Percentiles rank a stretch among this genome's conserved stretches.
Evolutionary conservation across 2,329 filamentous ascomycete species (phyloP).

Genomic region (Aurifilum marmelostoma): DNA sequence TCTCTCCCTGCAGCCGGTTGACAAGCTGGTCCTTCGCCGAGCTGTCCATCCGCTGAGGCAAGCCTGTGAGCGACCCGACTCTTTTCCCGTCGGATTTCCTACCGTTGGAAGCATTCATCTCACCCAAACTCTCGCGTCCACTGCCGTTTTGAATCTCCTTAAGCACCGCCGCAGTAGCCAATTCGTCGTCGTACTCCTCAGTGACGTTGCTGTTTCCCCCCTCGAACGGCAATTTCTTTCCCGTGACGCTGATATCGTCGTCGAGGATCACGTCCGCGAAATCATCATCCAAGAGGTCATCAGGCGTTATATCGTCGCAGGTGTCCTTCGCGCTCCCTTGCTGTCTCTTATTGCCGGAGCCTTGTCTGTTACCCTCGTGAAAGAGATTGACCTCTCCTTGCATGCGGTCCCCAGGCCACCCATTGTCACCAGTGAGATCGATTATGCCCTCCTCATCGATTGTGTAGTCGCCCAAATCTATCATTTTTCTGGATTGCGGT

Average conservation of each 20-base stretch:
- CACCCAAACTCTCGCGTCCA: not conserved
- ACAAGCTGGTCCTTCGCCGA: not conserved
- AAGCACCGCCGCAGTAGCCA: no score
- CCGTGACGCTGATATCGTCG: not conserved
- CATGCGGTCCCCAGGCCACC: not conserved
- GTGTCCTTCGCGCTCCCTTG: no score
- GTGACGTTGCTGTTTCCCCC: not conserved
- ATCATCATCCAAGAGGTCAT: not conserved
- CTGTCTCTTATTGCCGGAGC: not conserved
- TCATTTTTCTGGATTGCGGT: not conserved
- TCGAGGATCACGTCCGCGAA: not conserved
- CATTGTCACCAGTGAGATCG: slow-evolving; percentile 18
- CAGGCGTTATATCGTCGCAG: not conserved
- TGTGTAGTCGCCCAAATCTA: slow-evolving; percentile 13
- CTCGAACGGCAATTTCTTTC: not conserved
- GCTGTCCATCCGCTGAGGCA: not conserved
- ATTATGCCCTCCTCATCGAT: slow-evolving; percentile 25
- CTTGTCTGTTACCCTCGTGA: not conserved
- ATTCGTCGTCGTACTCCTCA: not conserved
- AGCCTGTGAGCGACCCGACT: not conserved
- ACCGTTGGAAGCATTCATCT: not conserved
- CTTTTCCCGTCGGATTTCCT: not conserved
- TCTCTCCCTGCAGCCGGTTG: not conserved
- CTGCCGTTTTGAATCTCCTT: no score
- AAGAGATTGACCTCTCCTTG: not conserved